Evolutionary conservation across 495 filamentous ascomycete genomes (phyloP).

Genomic region (Amphirosellinia nigrospora): DNA sequence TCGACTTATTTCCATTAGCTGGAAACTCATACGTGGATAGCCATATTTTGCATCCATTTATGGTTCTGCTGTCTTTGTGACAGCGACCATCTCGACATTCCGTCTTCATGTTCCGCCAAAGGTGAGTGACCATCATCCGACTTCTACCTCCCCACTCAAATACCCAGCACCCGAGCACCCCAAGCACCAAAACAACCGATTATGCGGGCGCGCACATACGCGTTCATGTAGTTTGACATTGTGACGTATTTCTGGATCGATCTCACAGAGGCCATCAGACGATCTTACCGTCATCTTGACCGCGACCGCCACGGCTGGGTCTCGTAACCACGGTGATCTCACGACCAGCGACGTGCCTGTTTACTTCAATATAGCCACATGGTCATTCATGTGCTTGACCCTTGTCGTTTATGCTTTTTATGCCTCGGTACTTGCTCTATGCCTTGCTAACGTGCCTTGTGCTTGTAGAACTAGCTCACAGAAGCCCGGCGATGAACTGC

Average conservation of each 20-base stretch:
- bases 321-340: background rate
- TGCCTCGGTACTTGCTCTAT: conserved; percentile 3
- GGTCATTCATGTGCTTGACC: conserved; percentile 6
- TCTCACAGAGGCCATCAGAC: background rate
- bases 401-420: conserved; percentile 18
- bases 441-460: conserved; percentile 35
- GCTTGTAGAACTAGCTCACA: conserved; percentile 74
- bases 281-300: background rate
- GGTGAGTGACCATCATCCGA: conserved; percentile 6
- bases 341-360: background rate
- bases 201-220: background rate
- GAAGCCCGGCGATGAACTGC: conserved; percentile 85
- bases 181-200: background rate
- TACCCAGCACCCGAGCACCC: too few species aligned
- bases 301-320: background rate
- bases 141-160: background rate
- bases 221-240: background rate
- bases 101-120: conserved; percentile 18
- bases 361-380: background rate
- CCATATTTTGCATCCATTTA: background rate
- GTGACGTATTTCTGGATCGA: background rate
- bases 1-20: background rate
- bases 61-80: conserved; percentile 7
- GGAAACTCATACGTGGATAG: background rate
- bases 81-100: background rate